A percentile compares a stretch with the other conserved stretches of the same genome.
These are phyloP conservation scores for Adansonia digitata DNA, from an alignment of 345 rosid genomes.

Conservation along the genomic window DNA sequence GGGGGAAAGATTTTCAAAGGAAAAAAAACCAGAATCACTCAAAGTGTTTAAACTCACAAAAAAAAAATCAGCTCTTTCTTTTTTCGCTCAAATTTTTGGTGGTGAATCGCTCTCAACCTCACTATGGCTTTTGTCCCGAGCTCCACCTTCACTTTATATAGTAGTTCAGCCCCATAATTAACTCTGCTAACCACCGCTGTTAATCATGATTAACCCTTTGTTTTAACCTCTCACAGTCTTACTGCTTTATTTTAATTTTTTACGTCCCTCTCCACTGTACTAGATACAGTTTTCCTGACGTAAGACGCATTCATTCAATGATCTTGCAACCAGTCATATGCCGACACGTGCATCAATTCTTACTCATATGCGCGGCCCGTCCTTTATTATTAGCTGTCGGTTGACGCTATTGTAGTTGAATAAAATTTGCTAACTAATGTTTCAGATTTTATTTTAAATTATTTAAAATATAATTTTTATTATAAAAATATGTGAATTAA, in stretches of 20 bases:
- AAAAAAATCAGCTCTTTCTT: background rate
- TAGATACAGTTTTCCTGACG: conserved; percentile 13
- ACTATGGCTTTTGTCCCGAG: conserved; percentile 8
- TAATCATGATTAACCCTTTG: background rate
- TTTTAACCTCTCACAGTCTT: background rate
- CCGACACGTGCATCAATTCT: background rate
- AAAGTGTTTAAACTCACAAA: conserved; percentile 8
- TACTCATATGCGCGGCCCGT: background rate
- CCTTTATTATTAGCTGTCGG: background rate
- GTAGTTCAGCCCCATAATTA: conserved; percentile 14
- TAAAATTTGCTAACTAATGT: too few relatives aligned
- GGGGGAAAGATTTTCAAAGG: conserved; percentile 5
- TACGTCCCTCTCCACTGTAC: background rate
- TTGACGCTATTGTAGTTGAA: background rate
- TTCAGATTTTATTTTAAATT: too few relatives aligned
- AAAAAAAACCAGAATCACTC: conserved; percentile 2
- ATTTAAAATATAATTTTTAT: too few relatives aligned
- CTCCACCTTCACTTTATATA: conserved; percentile 40
- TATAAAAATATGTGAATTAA: too few relatives aligned
- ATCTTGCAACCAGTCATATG: background rate
- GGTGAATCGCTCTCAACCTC: conserved; percentile 31
- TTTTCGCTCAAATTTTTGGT: conserved; percentile 5
- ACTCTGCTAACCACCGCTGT: conserved; percentile 4
- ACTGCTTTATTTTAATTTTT: background rate
- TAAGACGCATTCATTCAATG: background rate